These are phyloP conservation scores for Hypoxylon cercidicola DNA, from an alignment of 495 filamentous ascomycete genomes.

Conservation along the genomic window DNA sequence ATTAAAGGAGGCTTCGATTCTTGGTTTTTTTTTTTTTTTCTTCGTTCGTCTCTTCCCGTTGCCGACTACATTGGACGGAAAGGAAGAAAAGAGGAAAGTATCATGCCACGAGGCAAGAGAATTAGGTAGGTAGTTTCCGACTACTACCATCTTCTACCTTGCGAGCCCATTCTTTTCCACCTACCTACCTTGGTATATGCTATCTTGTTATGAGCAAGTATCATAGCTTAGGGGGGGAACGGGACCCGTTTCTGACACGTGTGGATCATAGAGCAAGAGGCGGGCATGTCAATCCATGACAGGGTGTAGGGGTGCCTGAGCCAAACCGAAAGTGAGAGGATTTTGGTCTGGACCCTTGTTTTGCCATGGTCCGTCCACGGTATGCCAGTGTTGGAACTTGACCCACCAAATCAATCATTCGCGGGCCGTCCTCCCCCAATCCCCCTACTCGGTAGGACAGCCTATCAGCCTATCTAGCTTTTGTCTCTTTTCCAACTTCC, in stretches of 20 bases:
- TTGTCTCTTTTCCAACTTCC: slow-evolving; percentile 17
- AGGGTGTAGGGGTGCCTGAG: slow-evolving; percentile 37
- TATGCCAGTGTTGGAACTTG: slow-evolving; percentile 7
- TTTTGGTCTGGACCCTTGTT: slow-evolving; percentile 34
- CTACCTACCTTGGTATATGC: background rate
- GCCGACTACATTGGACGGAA: too few relatives aligned
- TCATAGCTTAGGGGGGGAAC: too few relatives aligned
- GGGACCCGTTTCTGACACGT: slow-evolving; percentile 37
- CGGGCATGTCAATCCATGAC: slow-evolving; percentile 35
- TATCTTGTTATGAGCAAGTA: too few relatives aligned
- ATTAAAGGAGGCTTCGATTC: too few relatives aligned
- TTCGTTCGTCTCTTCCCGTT: too few relatives aligned
- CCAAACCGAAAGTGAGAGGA: slow-evolving; percentile 31
- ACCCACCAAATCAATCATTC: slow-evolving; percentile 41
- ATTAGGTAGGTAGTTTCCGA: background rate
- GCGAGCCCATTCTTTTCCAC: background rate
- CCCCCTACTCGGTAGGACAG: slow-evolving; percentile 37
- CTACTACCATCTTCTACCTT: background rate
- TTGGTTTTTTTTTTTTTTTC: too few relatives aligned
- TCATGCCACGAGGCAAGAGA: background rate
- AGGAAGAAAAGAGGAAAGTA: too few relatives aligned
- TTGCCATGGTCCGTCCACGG: too few relatives aligned
- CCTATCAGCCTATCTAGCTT: slow-evolving; percentile 9
- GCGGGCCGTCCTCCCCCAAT: slow-evolving; percentile 39
- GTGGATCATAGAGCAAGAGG: slow-evolving; percentile 30